Evolutionary conservation across 805 yeast species (phyloP).

Genomic region (Nakazawaea molendinolei): DNA sequence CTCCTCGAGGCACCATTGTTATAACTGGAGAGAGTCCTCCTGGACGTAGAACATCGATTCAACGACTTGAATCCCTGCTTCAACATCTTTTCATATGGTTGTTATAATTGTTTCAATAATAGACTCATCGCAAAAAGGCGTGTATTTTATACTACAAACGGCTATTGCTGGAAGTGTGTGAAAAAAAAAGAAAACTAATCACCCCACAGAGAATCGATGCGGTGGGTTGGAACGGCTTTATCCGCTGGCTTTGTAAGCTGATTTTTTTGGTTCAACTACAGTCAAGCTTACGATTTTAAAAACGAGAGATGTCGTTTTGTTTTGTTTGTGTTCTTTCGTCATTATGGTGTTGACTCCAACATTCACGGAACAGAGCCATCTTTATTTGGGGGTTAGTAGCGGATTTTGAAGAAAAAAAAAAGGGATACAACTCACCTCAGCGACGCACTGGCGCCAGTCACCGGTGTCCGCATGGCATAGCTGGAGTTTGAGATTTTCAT

Average conservation of each 20-base stretch:
- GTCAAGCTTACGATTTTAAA: too few relatives aligned
- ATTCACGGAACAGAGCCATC: constrained; percentile 36
- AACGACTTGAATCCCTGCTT: constrained; percentile 1
- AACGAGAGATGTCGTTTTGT: constrained; percentile 22
- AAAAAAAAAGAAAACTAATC: too few relatives aligned
- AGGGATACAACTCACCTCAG: constrained; percentile 41
- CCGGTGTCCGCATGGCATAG: constrained; percentile 76
- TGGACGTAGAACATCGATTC: constrained; percentile 3
- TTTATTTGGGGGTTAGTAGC: constrained; percentile 12
- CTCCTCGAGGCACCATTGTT: constrained; percentile 4
- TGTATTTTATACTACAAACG: too few relatives aligned
- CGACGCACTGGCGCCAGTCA: constrained; percentile 72
- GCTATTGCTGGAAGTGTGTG: too few relatives aligned
- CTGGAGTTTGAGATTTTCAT: constrained; percentile 63
- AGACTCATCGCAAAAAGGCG: too few relatives aligned
- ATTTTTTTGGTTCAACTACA: too few relatives aligned
- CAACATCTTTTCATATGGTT: constrained; percentile 3
- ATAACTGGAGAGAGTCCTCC: constrained; percentile 3
- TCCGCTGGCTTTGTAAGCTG: too few relatives aligned
- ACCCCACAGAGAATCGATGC: too few relatives aligned
- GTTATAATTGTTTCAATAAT: too few relatives aligned
- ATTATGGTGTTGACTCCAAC: constrained; percentile 35
- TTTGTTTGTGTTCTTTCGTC: constrained; percentile 31
- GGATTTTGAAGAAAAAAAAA: neutral
- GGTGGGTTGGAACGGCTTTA: too few relatives aligned